phyloP scores from a whole-genome alignment of 495 filamentous ascomycete genomes.

The Trichoderma asperelloides region DNA sequence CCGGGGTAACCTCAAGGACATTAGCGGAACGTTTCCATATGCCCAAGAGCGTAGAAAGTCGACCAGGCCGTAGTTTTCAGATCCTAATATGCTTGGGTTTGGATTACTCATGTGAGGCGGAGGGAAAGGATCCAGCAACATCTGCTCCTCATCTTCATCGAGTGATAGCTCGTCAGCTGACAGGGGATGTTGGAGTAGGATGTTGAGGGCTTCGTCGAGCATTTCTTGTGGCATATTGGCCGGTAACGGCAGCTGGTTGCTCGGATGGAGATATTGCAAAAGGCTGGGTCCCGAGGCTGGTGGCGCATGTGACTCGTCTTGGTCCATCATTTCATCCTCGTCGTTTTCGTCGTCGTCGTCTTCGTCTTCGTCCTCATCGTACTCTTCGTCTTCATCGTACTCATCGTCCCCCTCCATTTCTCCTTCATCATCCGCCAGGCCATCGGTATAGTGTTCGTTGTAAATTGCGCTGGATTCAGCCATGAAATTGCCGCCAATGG shows the following conservation, averaged over 20 bases:
- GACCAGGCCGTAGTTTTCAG: slow-evolving; percentile 20
- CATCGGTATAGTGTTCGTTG: not conserved
- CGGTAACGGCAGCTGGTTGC: not conserved
- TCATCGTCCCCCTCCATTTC: not conserved
- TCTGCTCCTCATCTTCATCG: not conserved
- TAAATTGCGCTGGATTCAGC: no score
- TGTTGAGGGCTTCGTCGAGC: not conserved
- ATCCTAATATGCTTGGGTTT: slow-evolving; percentile 12
- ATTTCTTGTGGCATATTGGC: not conserved
- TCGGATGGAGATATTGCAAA: not conserved
- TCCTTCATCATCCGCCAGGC: not conserved
- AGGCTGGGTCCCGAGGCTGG: not conserved
- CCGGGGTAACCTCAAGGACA: slow-evolving; percentile 9
- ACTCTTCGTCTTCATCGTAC: not conserved
- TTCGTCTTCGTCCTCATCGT: not conserved
- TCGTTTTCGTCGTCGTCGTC: not conserved
- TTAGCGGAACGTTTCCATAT: slow-evolving; percentile 13
- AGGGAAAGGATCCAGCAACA: not conserved
- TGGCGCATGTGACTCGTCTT: not conserved
- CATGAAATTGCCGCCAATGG: not conserved
- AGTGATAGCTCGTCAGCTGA: not conserved
- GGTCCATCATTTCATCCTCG: not conserved
- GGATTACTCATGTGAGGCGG: slow-evolving; percentile 13
- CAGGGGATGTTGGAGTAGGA: not conserved
- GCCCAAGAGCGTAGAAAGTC: slow-evolving; percentile 27